Evolutionary conservation across 176 grass and related monocot species (phyloP), one percentile per base, ranked within the genome.

Genomic region (Phoenix dactylifera): DNA sequence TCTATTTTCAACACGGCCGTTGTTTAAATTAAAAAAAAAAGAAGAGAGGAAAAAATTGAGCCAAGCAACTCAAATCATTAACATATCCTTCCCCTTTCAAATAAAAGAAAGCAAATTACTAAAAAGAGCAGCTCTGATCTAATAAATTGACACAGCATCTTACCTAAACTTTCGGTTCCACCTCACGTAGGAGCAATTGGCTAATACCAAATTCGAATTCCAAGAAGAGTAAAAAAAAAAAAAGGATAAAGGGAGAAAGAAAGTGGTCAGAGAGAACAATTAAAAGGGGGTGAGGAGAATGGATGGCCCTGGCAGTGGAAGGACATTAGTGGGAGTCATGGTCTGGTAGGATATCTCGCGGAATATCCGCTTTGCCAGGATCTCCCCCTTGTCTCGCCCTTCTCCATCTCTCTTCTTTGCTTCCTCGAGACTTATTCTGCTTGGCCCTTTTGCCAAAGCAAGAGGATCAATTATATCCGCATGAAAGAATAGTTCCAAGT

Each of bases 281-380:
- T 20, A 20, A 23, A 22, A 5, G 22, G 3, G 22, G 54, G 4
- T 1, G 22, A 20, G 54, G 54, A 18, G 10, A 20, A 10, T 22
- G 18, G 35, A 20, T 22, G n/a, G n/a, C 54, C 5, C 10, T 23
- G n/a, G 7, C 23, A 2, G 12, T 5, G 22, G 18, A 16, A 64
- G 22, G 22, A 52, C 16, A 65, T 19, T 5, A n/a, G 5, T 0
- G 49, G 62, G 35, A 4, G 62, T 9, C 48, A 65, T 52, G 22
- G 49, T 5, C 7, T 44, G 9, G 5, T 51, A 52, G 49, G 62
- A 65, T 65, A 52, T 65, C 49, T 51, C 23, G 1, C 26, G 48
- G 49, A 65, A 65, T 65, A 65, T 65, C 20, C 62, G 16, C 50
- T 16, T 64, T 18, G 35, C 2, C 17, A 16, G 6, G n/a, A 64